Conservation (phyloP, 2,329 filamentous ascomycete species). For the Aspergillus pseudoterreus region DNA sequence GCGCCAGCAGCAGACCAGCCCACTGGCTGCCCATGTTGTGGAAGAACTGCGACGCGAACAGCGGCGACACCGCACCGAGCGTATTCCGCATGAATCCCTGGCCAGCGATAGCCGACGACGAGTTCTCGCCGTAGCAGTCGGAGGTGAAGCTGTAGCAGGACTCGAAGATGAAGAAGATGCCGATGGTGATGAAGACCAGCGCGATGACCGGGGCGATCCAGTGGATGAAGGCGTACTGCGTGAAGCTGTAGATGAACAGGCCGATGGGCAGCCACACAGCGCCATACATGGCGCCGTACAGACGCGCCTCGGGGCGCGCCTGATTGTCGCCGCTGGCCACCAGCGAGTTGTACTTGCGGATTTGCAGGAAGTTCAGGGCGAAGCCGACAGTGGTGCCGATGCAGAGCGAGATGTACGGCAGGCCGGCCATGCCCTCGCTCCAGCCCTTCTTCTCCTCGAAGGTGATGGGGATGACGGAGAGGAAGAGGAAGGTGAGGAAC, state of each 20-base stretch:
- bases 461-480: constrained; percentile 50
- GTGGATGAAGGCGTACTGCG: constrained; percentile 47
- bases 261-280: constrained; percentile 47
- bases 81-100: constrained; percentile 53
- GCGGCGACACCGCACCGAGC: constrained; percentile 50
- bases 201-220: constrained; percentile 51
- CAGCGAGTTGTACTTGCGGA: constrained; percentile 48
- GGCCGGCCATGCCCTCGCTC: constrained; percentile 48
- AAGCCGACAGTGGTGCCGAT: constrained; percentile 50
- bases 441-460: constrained; percentile 52
- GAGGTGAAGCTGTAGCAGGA: constrained; percentile 48
- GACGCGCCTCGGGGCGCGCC: constrained; percentile 42
- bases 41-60: constrained; percentile 53
- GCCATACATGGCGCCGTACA: constrained; percentile 49
- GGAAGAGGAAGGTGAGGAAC: constrained; percentile 54
- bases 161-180: constrained; percentile 50
- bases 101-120: constrained; percentile 43
- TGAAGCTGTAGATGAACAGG: constrained; percentile 54
- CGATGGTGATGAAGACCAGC: constrained; percentile 49
- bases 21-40: constrained; percentile 52
- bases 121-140: constrained; percentile 49
- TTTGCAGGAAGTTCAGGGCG: constrained; percentile 48
- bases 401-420: constrained; percentile 51
- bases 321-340: constrained; percentile 29
- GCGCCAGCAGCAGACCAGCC: constrained; percentile 47